Evolutionary conservation across 2,329 filamentous ascomycete species (phyloP), one percentile per base, ranked within the genome.

Genomic region (Pseudogymnoascus destructans): DNA sequence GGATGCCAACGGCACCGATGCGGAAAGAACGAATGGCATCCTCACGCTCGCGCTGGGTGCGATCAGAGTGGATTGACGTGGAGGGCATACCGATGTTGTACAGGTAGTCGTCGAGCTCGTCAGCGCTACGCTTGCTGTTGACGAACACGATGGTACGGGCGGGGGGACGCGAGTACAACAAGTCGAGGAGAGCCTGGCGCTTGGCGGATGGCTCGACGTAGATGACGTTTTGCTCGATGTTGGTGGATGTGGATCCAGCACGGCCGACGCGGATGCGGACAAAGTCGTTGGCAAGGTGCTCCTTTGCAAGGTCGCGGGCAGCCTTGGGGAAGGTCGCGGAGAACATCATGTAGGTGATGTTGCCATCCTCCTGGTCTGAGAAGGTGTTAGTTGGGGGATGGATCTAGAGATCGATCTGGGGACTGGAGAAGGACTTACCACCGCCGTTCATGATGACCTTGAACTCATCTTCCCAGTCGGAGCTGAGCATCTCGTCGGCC

Each of bases 241-340:
- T 95, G 56, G 73, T 72, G 57, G 95, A 89, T 0, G 87, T 84
- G 63, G 86, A 89, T 32, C 93, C 93, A 23, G 89, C 82, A 66
- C 92, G 88, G 27, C 93, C 93, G 62, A 97, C 87, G 42, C 84
- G 86, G 70, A 98, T 84, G 19, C 87, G 87, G 56, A 95, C 77
- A 66, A 89, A 84, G 40, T 88, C 82, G 9, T 81, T 75, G 0
- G 85, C 77, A 59, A 98, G 80, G 67, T 91, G 87, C 25, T 86
- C 77, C 60, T 81, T 83, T 9, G 91, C 92, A 11, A 97, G 73
- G 21, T 85, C 77, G 27, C 90, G 88, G 62, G 88, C 82, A 0
- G 74, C 75, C 73, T 87, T 90, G 38, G 91, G 89, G 71, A 98
- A 97, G 0, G 93, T 97, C 0, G 93, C 93, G 0, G 90, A 95